Conservation (phyloP, 257 asterid genomes). For the Solanum paucissectum region DNA sequence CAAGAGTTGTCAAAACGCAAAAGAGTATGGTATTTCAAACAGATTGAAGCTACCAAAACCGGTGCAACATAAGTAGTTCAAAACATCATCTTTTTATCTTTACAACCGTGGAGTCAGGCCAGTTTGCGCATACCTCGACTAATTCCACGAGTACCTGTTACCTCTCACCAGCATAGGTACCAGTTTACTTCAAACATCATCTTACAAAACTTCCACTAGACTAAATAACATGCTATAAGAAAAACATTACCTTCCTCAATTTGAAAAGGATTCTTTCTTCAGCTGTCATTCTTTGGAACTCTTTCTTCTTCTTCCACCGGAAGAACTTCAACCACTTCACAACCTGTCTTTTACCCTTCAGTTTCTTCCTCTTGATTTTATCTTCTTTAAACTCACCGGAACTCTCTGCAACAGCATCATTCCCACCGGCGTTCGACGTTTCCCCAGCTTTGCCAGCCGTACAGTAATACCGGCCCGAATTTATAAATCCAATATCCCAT, state of each 20-base stretch:
- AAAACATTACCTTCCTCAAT: conserved; percentile 43
- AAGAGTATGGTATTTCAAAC: background rate
- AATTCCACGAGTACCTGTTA: background rate
- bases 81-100: background rate
- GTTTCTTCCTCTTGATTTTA: conserved; percentile 56
- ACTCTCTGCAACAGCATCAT: conserved; percentile 12
- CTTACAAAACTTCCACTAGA: background rate
- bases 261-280: conserved; percentile 73
- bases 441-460: conserved; percentile 23
- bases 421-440: conserved; percentile 7
- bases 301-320: conserved; percentile 81
- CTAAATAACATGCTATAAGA: background rate
- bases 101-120: background rate
- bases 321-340: conserved; percentile 84
- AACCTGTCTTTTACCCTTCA: conserved; percentile 84
- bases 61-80: background rate
- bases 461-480: conserved; percentile 30
- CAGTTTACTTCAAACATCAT: background rate
- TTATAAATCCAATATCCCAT: conserved; percentile 27
- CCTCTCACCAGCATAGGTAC: background rate
- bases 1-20: background rate
- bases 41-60: background rate
- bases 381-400: conserved; percentile 24
- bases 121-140: background rate
- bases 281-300: conserved; percentile 53